Conservation (phyloP, 78 protist genomes). For the Tieghemostelium lacteum region DNA sequence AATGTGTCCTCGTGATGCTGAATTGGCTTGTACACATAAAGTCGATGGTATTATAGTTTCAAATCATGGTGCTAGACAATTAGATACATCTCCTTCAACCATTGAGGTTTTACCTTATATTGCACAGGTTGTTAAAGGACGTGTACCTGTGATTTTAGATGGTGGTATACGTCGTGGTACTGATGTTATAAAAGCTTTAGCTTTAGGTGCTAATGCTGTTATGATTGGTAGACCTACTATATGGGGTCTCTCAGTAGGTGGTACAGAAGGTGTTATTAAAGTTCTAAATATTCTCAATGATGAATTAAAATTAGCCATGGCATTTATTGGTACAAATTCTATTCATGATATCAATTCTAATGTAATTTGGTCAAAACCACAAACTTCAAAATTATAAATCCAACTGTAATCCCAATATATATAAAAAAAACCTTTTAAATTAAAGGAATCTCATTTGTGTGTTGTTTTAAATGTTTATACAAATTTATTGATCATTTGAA, state of each 20-base stretch:
- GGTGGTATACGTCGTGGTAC: conserved; percentile 92
- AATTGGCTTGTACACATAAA: conserved; percentile 69
- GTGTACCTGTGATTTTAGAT: conserved; percentile 81
- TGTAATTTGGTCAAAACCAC: conserved; percentile 44
- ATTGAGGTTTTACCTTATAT: conserved; percentile 74
- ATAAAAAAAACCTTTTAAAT: conserved; percentile 16
- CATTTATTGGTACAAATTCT: conserved; percentile 41
- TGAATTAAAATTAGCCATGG: conserved; percentile 72
- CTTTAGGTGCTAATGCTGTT: conserved; percentile 83
- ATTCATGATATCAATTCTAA: not conserved
- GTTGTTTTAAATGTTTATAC: no score
- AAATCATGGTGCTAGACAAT: conserved; percentile 92
- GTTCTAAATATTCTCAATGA: conserved; percentile 21
- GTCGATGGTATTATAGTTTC: conserved; percentile 85
- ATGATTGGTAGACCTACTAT: conserved; percentile 85
- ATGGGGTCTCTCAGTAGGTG: conserved; percentile 83
- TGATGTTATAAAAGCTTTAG: conserved; percentile 87
- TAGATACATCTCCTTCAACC: conserved; percentile 82
- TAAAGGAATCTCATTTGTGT: not conserved
- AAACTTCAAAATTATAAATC: not conserved
- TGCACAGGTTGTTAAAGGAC: conserved; percentile 47
- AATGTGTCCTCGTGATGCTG: conserved; percentile 85
- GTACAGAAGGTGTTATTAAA: conserved; percentile 50
- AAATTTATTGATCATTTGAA: no score
- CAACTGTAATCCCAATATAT: no score